Percentiles rank a stretch among this genome's conserved stretches.
phyloP scores from a whole-genome alignment of 768 basidiomycete species.

The Xerocomellus dryophilus region DNA sequence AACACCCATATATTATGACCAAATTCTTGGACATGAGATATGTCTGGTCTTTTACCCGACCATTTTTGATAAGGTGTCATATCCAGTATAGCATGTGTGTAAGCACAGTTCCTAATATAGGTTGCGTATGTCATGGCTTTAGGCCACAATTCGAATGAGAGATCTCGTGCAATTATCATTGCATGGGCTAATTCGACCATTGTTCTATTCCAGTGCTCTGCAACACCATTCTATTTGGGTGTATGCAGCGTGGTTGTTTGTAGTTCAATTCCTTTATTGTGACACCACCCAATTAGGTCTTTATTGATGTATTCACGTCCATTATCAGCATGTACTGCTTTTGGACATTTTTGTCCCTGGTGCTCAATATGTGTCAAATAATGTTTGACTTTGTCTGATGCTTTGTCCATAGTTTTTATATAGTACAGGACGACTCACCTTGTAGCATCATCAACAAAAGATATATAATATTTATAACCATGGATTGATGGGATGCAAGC shows the following conservation, averaged over 20 bases:
- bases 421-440: too few species aligned
- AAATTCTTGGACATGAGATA: constrained; percentile 30
- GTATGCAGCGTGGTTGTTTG: constrained; percentile 36
- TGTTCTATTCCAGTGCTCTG: constrained; percentile 37
- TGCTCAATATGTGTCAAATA: constrained; percentile 26
- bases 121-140: constrained; percentile 27
- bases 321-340: constrained; percentile 27
- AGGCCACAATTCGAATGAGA: constrained; percentile 27
- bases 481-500: too few species aligned
- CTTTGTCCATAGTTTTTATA: too few species aligned
- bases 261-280: constrained; percentile 26
- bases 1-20: constrained; percentile 10
- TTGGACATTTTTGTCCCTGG: constrained; percentile 1
- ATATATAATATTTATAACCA: too few species aligned
- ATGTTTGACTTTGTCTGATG: constrained; percentile 1
- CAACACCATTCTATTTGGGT: constrained; percentile 37
- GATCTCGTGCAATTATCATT: constrained; percentile 30
- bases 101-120: constrained; percentile 28
- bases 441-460: too few species aligned
- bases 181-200: constrained; percentile 28
- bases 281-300: constrained; percentile 20
- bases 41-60: constrained; percentile 18
- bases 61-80: constrained; percentile 9
- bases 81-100: neutral
- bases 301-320: constrained; percentile 33